Base-by-base conservation (phyloP, 306 rosid species). In the Dalbergia cultrata region DNA sequence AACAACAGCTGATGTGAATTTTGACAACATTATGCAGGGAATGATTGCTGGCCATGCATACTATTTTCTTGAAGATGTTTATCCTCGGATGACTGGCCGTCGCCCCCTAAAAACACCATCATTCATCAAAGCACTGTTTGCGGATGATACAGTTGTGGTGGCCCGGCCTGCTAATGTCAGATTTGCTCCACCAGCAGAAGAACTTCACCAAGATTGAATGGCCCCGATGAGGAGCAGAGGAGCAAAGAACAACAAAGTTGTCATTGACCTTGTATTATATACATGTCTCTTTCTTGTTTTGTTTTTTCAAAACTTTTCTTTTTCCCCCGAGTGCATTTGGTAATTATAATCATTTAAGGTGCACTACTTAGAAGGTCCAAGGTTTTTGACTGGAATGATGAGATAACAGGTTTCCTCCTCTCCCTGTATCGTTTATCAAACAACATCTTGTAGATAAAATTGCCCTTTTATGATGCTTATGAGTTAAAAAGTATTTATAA, bases 41-140 rank as follows among this genome's bases (percentile, higher is more conserved):
- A 91, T 93, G 99, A 90, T 91, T 86, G 97, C 99, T 53, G 99
- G 99, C 3, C 98, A 95, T 82, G 98, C 98, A 16, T 95, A 95
- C 78, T 95, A 91, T 87, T 95, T 95, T 85, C 98, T 95, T 26
- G 94, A 88, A 87, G 97, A 93, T 61, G 99, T 95, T 45, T 93
- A 95, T 82, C 99, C 99, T 41, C 85, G 86, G 78, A 95, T 95
- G 99, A 91, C 97, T 0, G 91, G 89, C 50, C 99, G 98, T 3
- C 87, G 89, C 53, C 99, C 98, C 34, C 83, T 95, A 37, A 90
- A 64, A 81, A 95, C 99, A 34, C 99, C 99, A n/a, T 85, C 91
- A 0, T 87, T 95, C 72, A 95, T 95, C 88, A 95, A 85, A 86
- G 96, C 93, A 13, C 80, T 95, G 18, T 93, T 95, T 60, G 96